Percentiles rank a stretch among this genome's conserved stretches.
phyloP scores from a whole-genome alignment of 2,329 filamentous ascomycete species.

The Coleophoma crateriformis region DNA sequence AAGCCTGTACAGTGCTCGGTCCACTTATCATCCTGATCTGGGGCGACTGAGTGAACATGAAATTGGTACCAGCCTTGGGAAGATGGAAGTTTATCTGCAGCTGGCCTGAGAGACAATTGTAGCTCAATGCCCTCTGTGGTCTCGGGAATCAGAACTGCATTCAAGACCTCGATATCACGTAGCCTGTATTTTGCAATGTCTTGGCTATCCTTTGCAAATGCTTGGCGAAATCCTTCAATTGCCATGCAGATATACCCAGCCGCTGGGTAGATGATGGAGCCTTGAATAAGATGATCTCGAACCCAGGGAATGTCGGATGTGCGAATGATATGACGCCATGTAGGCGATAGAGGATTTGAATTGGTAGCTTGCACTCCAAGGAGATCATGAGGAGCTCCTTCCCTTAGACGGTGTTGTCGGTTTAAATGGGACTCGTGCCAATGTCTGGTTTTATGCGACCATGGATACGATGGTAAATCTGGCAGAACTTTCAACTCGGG shows the following conservation, averaged over 20 bases:
- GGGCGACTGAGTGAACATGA: background rate
- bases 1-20: constrained; percentile 1
- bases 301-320: constrained; percentile 3
- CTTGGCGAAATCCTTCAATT: constrained; percentile 7
- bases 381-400: constrained; percentile 2
- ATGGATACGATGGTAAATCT: constrained; percentile 5
- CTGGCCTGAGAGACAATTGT: background rate
- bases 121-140: background rate
- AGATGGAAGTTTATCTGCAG: background rate
- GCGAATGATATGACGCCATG: constrained; percentile 3
- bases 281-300: constrained; percentile 14
- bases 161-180: constrained; percentile 37
- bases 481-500: background rate
- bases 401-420: constrained; percentile 29
- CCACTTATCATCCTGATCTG: background rate
- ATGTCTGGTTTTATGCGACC: constrained; percentile 3
- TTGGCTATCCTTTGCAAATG: constrained; percentile 2
- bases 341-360: constrained; percentile 3
- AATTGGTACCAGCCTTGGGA: constrained; percentile 1
- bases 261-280: constrained; percentile 20
- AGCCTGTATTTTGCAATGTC: background rate
- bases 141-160: constrained; percentile 32
- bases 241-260: constrained; percentile 27
- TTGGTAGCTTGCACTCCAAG: background rate
- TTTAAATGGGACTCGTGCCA: constrained; percentile 41